These are phyloP conservation scores for Backusella macrospora DNA, from an alignment of 192 early-diverging fungal genomes.

Conservation along the genomic window DNA sequence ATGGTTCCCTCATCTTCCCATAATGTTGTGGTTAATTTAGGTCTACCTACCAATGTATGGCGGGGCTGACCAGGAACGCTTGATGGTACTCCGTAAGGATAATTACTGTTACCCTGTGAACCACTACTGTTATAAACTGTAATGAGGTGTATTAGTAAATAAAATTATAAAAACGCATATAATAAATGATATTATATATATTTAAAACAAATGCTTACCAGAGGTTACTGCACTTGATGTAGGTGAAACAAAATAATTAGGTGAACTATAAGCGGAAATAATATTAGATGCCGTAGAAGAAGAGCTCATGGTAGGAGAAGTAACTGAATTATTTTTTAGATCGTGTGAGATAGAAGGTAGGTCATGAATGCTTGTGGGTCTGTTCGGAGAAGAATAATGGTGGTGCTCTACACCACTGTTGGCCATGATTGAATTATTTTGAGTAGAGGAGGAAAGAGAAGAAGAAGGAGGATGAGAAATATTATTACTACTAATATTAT, in stretches of 20 bases:
- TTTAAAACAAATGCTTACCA: constrained; percentile 12
- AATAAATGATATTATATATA: not conserved
- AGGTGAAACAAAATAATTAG: constrained; percentile 23
- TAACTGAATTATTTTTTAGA: constrained; percentile 2
- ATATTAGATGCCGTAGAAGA: constrained; percentile 18
- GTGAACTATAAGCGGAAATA: constrained; percentile 19
- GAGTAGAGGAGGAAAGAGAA: constrained; percentile 14
- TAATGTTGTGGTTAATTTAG: constrained; percentile 70
- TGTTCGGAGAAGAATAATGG: constrained; percentile 14
- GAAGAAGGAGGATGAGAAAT: not conserved
- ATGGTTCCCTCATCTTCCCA: constrained; percentile 86
- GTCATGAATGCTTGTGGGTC: constrained; percentile 16
- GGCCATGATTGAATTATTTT: constrained; percentile 15
- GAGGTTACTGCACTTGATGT: not conserved
- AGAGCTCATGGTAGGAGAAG: constrained; percentile 18
- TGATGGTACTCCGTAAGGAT: constrained; percentile 6
- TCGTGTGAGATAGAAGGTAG: constrained; percentile 8
- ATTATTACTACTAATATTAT: constrained; percentile 16
- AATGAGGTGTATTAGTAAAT: not conserved
- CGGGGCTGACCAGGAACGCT: constrained; percentile 4
- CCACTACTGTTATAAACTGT: not conserved
- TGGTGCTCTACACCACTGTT: constrained; percentile 13
- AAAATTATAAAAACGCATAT: not conserved
- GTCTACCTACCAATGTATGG: constrained; percentile 37
- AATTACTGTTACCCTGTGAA: not conserved